Percentiles rank a stretch among this genome's conserved stretches.
Conservation (phyloP, 2,329 filamentous ascomycete species). For the Colletotrichum graminicola region DNA sequence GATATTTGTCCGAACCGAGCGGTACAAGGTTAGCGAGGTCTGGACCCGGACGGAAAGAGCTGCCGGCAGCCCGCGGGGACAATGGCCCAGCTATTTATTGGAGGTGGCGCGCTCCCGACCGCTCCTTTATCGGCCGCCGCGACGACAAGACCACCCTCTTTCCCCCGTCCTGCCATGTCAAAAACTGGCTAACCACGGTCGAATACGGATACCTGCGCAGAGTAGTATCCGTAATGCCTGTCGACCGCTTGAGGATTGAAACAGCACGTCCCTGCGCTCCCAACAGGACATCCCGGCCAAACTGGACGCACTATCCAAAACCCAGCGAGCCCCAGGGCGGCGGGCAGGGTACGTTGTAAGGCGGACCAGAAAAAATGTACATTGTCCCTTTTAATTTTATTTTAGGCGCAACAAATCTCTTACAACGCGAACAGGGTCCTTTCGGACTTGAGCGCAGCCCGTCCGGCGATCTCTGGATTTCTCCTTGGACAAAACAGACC, state of each 20-base stretch:
- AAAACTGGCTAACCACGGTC: background rate
- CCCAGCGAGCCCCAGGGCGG: background rate
- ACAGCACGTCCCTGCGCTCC: background rate
- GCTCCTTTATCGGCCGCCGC: background rate
- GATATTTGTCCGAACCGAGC: constrained; percentile 21
- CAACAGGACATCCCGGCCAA: constrained; percentile 6
- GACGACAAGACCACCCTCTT: background rate
- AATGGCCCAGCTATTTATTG: background rate
- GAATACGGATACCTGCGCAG: background rate
- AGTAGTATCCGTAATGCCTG: background rate
- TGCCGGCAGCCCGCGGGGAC: constrained; percentile 18
- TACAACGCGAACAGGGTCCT: background rate
- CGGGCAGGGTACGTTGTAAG: background rate
- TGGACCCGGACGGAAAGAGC: constrained; percentile 25
- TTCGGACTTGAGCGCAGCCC: background rate
- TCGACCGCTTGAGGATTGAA: constrained; percentile 2
- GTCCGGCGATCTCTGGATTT: background rate
- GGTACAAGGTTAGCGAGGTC: constrained; percentile 13
- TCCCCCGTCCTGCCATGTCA: background rate
- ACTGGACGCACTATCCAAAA: background rate
- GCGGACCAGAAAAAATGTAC: constrained; percentile 1
- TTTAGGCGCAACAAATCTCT: constrained; percentile 10
- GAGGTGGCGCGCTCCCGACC: background rate
- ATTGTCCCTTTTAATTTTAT: background rate
- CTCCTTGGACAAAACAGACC: constrained; percentile 1